Evolutionary conservation across 805 yeast genomes (phyloP), one percentile per base, ranked within the genome.

Genomic region (Priceomyces haplophilus): DNA sequence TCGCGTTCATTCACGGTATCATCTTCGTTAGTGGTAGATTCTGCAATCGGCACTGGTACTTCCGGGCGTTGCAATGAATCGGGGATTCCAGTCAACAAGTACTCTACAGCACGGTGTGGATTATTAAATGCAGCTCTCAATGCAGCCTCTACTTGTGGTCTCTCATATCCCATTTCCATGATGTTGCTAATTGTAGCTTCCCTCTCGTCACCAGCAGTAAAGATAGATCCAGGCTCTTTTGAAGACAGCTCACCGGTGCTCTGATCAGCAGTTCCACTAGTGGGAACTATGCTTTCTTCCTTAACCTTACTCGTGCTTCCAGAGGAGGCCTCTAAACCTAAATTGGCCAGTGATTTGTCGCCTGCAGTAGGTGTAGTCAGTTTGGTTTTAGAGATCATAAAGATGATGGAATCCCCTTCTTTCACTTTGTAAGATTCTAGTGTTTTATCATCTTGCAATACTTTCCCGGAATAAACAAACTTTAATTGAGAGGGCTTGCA

Each of bases 91-190:
- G 90, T 88, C 50, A 93, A 70, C 39, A 93, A 73, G 62, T 91
- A 90, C 62, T 93, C 99, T 11, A 93, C 98, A 0, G 99, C 99
- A 56, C 99, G 82, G 61, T 91, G 98, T 16, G 99, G 98, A 65
- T 93, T 90, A 68, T 91, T 91, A 70, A 82, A 93, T 1, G 99
- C 98, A 12, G 96, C 96, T 54, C 95, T 81, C 61, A 93, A 70
- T 0, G 99, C 99, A 36, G 81, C 78, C 65, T 88, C 95, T 19
- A 88, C 97, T 59, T 88, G 87, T 13, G 80, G 76, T 54, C 95
- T 81, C 40, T 85, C 88, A 59, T 89, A 93, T 7, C 99, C 99
- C 97, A 93, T 89, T 52, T 88, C 97, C 82, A 89, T 79, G 62
- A 93, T 89, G 59, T 84, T 84, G 45, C 73, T 75, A 44, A 91